phyloP scores from a whole-genome alignment of 345 rosid species.

The Capsella bursapastoris region DNA sequence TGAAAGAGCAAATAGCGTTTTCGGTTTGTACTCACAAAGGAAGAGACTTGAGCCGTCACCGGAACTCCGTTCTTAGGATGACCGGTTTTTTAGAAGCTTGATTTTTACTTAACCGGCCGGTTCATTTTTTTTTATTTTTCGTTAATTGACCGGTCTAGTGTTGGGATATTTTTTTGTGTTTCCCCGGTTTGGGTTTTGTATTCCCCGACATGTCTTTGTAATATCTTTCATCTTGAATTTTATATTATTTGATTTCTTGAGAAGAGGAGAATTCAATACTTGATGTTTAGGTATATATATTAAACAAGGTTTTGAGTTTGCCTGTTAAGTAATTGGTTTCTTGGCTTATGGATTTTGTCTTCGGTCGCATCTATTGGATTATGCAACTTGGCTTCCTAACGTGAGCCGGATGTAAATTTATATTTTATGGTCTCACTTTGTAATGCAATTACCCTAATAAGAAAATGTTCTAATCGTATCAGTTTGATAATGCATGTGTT shows the following conservation, averaged over 20 bases:
- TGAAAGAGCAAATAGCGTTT: slow-evolving; percentile 67
- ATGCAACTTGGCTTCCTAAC: slow-evolving; percentile 22
- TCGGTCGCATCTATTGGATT: slow-evolving; percentile 6
- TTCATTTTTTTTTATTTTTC: slow-evolving; percentile 31
- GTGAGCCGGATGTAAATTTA: neutral
- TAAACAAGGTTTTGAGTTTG: slow-evolving; percentile 6
- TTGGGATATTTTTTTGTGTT: neutral
- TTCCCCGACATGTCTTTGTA: neutral
- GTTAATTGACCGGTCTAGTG: slow-evolving; percentile 28
- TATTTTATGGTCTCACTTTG: neutral
- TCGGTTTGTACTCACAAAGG: slow-evolving; percentile 77
- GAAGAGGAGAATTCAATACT: slow-evolving; percentile 16
- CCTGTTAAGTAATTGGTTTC: slow-evolving; percentile 32
- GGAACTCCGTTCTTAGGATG: slow-evolving; percentile 78
- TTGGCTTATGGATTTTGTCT: slow-evolving; percentile 30
- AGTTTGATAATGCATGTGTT: neutral
- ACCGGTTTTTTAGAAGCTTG: slow-evolving; percentile 85
- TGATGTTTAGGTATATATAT: slow-evolving; percentile 6
- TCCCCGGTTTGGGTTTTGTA: neutral
- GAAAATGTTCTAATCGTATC: neutral
- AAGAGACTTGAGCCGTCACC: slow-evolving; percentile 68
- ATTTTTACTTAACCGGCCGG: slow-evolving; percentile 37
- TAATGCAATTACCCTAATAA: neutral
- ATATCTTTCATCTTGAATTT: neutral
- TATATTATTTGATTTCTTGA: slow-evolving; percentile 15